These are phyloP conservation scores for Aspergillus sergii DNA, from an alignment of 2,329 filamentous ascomycete genomes.

Conservation along the genomic window DNA sequence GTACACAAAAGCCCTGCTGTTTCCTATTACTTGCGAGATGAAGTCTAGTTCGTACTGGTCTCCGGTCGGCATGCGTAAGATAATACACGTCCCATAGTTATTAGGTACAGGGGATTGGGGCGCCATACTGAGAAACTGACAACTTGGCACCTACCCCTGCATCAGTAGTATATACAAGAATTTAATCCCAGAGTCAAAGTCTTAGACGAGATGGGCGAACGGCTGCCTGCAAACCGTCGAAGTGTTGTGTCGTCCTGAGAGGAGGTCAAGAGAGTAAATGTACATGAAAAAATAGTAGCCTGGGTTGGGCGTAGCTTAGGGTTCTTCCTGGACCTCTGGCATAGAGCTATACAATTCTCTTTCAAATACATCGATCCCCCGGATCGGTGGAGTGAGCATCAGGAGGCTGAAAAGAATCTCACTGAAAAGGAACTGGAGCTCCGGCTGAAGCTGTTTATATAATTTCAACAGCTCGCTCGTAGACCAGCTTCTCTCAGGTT, in stretches of 20 bases:
- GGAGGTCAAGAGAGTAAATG: background rate
- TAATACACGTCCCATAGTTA: background rate
- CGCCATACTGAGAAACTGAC: background rate
- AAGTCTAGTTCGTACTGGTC: background rate
- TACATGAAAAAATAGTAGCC: background rate
- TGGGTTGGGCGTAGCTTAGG: background rate
- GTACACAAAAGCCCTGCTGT: background rate
- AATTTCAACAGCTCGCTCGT: constrained; percentile 39
- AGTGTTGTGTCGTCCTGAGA: background rate
- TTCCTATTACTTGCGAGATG: background rate
- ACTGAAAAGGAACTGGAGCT: constrained; percentile 43
- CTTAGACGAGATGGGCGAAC: background rate
- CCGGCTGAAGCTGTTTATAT: constrained; percentile 38
- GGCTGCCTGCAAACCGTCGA: constrained; percentile 8
- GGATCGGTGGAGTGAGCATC: constrained; percentile 34
- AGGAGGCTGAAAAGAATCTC: constrained; percentile 43
- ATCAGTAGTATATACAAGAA: constrained; percentile 6
- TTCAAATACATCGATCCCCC: constrained; percentile 38
- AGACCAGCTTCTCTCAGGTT: constrained; percentile 40
- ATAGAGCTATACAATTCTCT: constrained; percentile 27
- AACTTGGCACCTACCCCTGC: background rate
- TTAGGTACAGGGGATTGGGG: background rate
- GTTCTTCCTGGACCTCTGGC: constrained; percentile 3
- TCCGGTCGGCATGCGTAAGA: background rate
- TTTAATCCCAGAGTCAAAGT: background rate